Evolutionary conservation across 2,329 filamentous ascomycete genomes (phyloP).

Genomic region (Aspergillus sp.): DNA sequence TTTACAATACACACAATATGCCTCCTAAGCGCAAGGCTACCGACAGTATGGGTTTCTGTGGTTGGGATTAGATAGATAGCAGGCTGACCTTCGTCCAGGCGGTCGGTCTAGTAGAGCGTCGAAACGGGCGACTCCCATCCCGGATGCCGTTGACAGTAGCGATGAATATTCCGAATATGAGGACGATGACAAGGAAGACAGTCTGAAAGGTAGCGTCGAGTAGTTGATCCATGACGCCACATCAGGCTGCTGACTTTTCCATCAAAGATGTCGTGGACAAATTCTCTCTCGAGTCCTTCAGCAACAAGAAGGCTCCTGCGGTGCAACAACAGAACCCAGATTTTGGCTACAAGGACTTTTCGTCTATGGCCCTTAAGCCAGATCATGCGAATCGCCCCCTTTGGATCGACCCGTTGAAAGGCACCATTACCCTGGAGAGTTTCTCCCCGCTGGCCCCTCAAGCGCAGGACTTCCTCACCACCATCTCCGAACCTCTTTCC

Average conservation of each 20-base stretch:
- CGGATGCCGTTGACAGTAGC: slow-evolving; percentile 46
- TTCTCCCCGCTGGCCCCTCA: slow-evolving; percentile 83
- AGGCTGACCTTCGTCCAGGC: slow-evolving; percentile 35
- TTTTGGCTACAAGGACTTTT: slow-evolving; percentile 69
- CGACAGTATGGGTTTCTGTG: slow-evolving; percentile 39
- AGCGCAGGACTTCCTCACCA: slow-evolving; percentile 91
- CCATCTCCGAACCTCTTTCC: slow-evolving; percentile 88
- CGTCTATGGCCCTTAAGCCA: slow-evolving; percentile 73
- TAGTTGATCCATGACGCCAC: slow-evolving; percentile 7
- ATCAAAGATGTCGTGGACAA: slow-evolving; percentile 45
- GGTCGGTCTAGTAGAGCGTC: slow-evolving; percentile 42
- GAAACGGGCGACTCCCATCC: slow-evolving; percentile 45
- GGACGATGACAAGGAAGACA: slow-evolving; percentile 43
- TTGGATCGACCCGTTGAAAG: slow-evolving; percentile 86
- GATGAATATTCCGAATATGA: slow-evolving; percentile 56
- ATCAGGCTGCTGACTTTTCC: slow-evolving; percentile 16
- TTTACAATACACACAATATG: slow-evolving; percentile 43
- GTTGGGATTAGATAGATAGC: slow-evolving; percentile 13
- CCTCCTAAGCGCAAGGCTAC: slow-evolving; percentile 67
- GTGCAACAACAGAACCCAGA: slow-evolving; percentile 45
- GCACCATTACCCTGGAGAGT: slow-evolving; percentile 86
- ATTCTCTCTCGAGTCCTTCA: slow-evolving; percentile 50
- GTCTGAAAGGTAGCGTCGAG: slow-evolving; percentile 39
- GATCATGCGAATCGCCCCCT: slow-evolving; percentile 87
- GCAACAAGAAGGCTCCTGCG: slow-evolving; percentile 41